phyloP scores from a whole-genome alignment of 2,329 filamentous ascomycete species.

The Fusarium torulosum region DNA sequence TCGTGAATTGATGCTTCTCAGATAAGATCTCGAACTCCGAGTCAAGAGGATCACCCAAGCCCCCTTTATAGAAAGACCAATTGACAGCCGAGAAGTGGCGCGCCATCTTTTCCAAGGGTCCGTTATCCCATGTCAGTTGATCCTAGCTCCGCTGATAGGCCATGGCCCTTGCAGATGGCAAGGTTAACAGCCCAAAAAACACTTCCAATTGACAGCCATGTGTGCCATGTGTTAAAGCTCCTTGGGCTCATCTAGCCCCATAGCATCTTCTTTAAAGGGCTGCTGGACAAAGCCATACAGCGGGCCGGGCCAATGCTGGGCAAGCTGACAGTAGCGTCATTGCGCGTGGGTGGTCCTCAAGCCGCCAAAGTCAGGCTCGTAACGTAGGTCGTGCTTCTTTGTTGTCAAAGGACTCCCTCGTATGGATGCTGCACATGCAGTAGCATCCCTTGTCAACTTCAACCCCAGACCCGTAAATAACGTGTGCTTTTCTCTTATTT shows the following conservation, averaged over 20 bases:
- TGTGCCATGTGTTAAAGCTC: conserved; percentile 39
- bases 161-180: conserved; percentile 48
- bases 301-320: conserved; percentile 40
- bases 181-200: conserved; percentile 41
- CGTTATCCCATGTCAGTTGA: conserved; percentile 38
- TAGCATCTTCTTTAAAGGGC: conserved; percentile 30
- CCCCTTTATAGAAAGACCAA: conserved; percentile 42
- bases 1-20: conserved; percentile 1
- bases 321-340: conserved; percentile 42
- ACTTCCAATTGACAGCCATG: conserved; percentile 34
- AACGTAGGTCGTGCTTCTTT: conserved; percentile 14
- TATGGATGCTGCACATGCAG: conserved; percentile 28
- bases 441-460: conserved; percentile 37
- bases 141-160: conserved; percentile 44
- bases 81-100: conserved; percentile 40
- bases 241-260: conserved; percentile 30
- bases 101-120: conserved; percentile 30
- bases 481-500: conserved; percentile 18
- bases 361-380: conserved; percentile 25
- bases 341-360: conserved; percentile 30
- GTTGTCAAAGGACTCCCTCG: conserved; percentile 43
- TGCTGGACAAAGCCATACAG: conserved; percentile 28
- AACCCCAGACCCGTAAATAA: conserved; percentile 27
- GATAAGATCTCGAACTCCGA: conserved; percentile 36
- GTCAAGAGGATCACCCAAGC: conserved; percentile 19